These are phyloP conservation scores for Aspergillus kassunensis DNA, from an alignment of 495 filamentous ascomycete genomes.

Conservation along the genomic window DNA sequence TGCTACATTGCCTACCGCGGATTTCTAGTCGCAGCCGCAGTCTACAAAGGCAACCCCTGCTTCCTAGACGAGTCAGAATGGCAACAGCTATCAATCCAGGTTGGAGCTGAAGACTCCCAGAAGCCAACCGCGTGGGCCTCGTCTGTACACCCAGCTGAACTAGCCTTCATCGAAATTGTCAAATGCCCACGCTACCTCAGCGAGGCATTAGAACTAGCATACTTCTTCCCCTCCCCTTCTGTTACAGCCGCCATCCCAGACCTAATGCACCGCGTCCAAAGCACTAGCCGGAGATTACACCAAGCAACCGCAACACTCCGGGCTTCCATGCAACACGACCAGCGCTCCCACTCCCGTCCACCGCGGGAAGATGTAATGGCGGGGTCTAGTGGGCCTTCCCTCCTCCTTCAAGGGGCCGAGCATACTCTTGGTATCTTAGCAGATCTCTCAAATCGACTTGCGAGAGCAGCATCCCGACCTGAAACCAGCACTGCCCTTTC, in stretches of 20 bases:
- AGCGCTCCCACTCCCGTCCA: neutral
- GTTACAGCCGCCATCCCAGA: constrained; percentile 1
- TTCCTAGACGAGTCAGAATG: constrained; percentile 32
- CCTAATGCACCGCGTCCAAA: constrained; percentile 20
- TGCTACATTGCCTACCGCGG: constrained; percentile 33
- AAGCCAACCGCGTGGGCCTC: constrained; percentile 14
- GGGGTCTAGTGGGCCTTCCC: constrained; percentile 18
- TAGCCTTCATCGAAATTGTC: constrained; percentile 28
- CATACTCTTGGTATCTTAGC: constrained; percentile 18
- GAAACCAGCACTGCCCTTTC: constrained; percentile 12
- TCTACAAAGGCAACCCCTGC: constrained; percentile 27
- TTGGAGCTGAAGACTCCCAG: constrained; percentile 25
- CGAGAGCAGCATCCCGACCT: constrained; percentile 4
- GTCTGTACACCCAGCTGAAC: constrained; percentile 5
- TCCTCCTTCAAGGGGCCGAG: constrained; percentile 25
- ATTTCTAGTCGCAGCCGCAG: constrained; percentile 27
- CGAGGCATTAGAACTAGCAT: constrained; percentile 17
- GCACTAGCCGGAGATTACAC: constrained; percentile 15
- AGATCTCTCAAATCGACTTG: constrained; percentile 10
- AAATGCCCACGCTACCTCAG: constrained; percentile 32
- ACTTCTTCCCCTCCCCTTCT: neutral
- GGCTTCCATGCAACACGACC: constrained; percentile 16
- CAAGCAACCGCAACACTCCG: constrained; percentile 17
- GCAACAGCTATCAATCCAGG: constrained; percentile 19
- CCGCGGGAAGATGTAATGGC: neutral